Conservation (phyloP, 2,329 filamentous ascomycete genomes). For the Exophiala lecanii-corni region DNA sequence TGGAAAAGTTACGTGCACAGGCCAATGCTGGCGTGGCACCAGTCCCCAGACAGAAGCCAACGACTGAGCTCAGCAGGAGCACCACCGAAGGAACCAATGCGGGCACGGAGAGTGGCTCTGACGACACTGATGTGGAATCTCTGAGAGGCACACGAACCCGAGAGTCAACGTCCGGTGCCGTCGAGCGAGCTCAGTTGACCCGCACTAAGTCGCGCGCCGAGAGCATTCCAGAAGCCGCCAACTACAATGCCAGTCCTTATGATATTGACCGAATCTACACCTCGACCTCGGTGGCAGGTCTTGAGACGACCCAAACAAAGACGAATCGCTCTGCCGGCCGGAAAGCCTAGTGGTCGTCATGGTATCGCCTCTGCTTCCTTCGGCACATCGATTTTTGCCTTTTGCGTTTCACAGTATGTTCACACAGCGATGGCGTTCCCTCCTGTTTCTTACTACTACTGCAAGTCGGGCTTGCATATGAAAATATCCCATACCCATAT, state of each 20-base stretch:
- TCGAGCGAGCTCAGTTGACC: conserved; percentile 12
- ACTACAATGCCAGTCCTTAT: conserved; percentile 31
- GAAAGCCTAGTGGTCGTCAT: conserved; percentile 1
- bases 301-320: conserved; percentile 17
- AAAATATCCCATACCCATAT: no score
- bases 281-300: conserved; percentile 26
- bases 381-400: no score
- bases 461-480: no score
- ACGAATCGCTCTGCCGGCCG: conserved; percentile 10
- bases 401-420: neutral
- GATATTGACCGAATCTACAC: conserved; percentile 34
- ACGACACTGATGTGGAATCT: conserved; percentile 8
- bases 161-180: conserved; percentile 3
- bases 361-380: no score
- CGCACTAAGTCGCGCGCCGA: conserved; percentile 14
- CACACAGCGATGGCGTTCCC: neutral
- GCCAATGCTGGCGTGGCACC: neutral
- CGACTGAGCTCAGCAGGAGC: neutral
- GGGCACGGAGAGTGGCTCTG: neutral
- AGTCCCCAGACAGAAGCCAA: neutral
- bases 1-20: conserved; percentile 19
- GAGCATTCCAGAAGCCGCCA: conserved; percentile 20
- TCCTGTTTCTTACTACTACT: no score
- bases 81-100: neutral
- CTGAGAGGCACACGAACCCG: conserved; percentile 11